These are phyloP conservation scores for Carex scoparia DNA, from an alignment of 176 grass and related monocot species.

Conservation along the genomic window DNA sequence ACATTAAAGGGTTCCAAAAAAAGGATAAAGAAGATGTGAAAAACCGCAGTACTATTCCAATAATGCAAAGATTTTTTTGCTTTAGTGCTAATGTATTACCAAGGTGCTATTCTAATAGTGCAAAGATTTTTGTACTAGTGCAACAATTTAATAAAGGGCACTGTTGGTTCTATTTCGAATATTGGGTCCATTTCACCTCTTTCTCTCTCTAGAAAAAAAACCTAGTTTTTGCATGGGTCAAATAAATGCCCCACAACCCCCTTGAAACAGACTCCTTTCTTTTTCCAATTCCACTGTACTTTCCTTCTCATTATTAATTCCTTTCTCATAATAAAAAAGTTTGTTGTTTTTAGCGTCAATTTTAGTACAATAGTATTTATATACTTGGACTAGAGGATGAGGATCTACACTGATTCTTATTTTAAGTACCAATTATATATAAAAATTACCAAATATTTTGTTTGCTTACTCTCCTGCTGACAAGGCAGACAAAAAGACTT, in stretches of 20 bases:
- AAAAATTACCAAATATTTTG: not conserved
- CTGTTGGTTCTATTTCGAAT: slow-evolving; percentile 12
- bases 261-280: slow-evolving; percentile 1
- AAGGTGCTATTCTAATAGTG: not conserved
- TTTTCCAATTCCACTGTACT: not conserved
- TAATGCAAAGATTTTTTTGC: slow-evolving; percentile 19
- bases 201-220: not conserved
- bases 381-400: not conserved
- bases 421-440: no score
- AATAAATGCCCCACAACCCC: slow-evolving; percentile 15
- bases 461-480: not conserved
- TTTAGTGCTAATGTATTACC: not conserved
- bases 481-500: no score
- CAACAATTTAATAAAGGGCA: slow-evolving; percentile 16
- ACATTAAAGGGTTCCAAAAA: not conserved
- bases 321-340: not conserved
- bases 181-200: slow-evolving; percentile 9
- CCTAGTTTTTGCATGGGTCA: slow-evolving; percentile 11
- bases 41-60: not conserved
- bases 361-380: not conserved
- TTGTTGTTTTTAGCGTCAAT: not conserved
- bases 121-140: slow-evolving; percentile 11
- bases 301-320: not conserved
- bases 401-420: no score
- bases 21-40: not conserved